Base-by-base conservation (phyloP, 73 alveolate genomes). In the Paramecium biaurelia region DNA sequence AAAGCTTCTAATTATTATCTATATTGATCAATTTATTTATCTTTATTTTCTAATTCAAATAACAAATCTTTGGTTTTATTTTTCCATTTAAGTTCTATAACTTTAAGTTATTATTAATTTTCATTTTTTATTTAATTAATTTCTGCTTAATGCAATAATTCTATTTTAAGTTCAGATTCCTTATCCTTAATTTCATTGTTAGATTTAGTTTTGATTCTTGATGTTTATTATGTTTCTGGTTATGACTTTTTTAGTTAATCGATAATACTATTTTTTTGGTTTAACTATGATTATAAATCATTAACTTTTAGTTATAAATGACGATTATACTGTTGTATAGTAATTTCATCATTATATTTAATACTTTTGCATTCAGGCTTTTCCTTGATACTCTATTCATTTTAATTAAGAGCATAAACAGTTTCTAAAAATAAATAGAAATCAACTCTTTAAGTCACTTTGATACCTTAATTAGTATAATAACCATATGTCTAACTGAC, bases 11-110 rank as follows among this genome's bases (percentile, higher is more conserved):
- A 4, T 79, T 79, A 14, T 14, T 10, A 4, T 79, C 90, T 18
- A 47, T 79, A 79, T 20, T 79, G 74, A 9, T 79, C 90, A 12
- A 79, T 79, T 24, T 79, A 79, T 45, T 79, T 79, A 45, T 79
- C 90, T 43, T 79, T 79, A 41, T 79, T 43, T 34, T 79, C 90
- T 24, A 79, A 47, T 3, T 79, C 90, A 79, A 43, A 79, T 12
- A 79, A 45, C 23, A 79, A 45, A 4, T 41, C 70, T 45, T 45
- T 79, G 0, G 72, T 45, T 42, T 79, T 79, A 41, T 32, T 47
- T 45, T 79, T 79, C 70, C 72, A 45, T 45, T 79, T 79, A 18
- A 47, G 14, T 23, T 79, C 90, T 9, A 41, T n/a, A 20, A 79
- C 6, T 47, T 79, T 79, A 1, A 43, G 4, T 24, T 79, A 5